Percentiles rank a stretch among this genome's conserved stretches.
These are phyloP conservation scores for Fraxinus anomala DNA, from an alignment of 257 asterid species.

Conservation along the genomic window DNA sequence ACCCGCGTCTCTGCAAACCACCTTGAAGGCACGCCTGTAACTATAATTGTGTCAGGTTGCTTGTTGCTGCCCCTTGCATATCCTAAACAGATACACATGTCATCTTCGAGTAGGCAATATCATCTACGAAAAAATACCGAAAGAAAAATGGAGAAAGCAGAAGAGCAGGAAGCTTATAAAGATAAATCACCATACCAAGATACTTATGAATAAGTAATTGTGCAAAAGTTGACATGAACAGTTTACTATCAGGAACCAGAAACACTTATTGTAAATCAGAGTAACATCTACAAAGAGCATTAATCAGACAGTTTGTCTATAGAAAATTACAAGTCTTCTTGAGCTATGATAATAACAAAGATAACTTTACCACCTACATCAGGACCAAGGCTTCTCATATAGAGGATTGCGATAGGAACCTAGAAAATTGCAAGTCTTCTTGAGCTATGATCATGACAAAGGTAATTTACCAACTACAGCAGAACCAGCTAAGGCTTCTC, in stretches of 20 bases:
- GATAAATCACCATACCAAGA: neutral
- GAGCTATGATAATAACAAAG: neutral
- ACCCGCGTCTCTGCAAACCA: slow-evolving; percentile 98
- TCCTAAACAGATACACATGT: slow-evolving; percentile 43
- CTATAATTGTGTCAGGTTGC: slow-evolving; percentile 83
- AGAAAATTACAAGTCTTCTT: neutral
- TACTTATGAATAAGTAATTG: slow-evolving; percentile 14
- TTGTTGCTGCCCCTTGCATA: slow-evolving; percentile 53
- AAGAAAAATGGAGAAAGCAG: neutral
- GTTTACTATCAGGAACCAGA: neutral
- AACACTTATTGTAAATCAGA: neutral
- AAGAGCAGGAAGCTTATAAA: neutral
- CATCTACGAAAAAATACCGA: neutral
- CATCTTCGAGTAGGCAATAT: neutral
- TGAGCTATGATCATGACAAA: neutral
- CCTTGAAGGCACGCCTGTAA: slow-evolving; percentile 94
- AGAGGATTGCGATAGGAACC: neutral
- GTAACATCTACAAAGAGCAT: neutral
- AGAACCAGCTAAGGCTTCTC: neutral
- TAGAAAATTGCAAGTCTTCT: neutral
- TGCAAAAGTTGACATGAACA: neutral
- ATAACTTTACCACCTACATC: neutral
- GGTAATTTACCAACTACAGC: neutral
- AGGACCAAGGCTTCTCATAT: neutral
- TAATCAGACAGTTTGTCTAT: neutral